Evolutionary conservation across 768 basidiomycete species (phyloP).

Genomic region (Termitomyces eurrhizus): DNA sequence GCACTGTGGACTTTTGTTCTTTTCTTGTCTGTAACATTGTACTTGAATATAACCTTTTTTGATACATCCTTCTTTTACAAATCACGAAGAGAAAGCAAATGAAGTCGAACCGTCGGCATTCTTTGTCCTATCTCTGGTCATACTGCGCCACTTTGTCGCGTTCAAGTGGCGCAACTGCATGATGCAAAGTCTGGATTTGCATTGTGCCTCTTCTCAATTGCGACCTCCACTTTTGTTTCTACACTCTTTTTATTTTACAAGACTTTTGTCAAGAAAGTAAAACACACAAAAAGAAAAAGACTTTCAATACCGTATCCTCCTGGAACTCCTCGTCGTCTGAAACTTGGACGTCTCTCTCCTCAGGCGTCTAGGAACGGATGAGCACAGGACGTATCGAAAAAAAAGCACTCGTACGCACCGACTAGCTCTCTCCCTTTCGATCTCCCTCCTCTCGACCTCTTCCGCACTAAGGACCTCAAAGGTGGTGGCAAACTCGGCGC

Average conservation of each 20-base stretch:
- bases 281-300: too few relatives aligned
- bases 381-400: not conserved
- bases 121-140: too few relatives aligned
- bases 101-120: too few relatives aligned
- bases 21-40: not conserved
- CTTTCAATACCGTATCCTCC: conserved; percentile 25
- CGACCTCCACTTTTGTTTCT: too few relatives aligned
- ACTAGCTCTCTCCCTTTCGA: conserved; percentile 82
- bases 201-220: too few relatives aligned
- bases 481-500: conserved; percentile 84
- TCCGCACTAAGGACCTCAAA: conserved; percentile 86
- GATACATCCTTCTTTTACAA: too few relatives aligned
- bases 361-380: conserved; percentile 23
- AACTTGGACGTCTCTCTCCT: conserved; percentile 40
- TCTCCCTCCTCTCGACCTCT: conserved; percentile 87
- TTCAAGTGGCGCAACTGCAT: too few relatives aligned
- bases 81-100: too few relatives aligned
- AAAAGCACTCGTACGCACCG: conserved; percentile 34
- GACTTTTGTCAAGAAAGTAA: too few relatives aligned
- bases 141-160: too few relatives aligned
- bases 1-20: not conserved
- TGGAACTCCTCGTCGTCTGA: conserved; percentile 36
- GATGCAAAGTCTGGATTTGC: too few relatives aligned
- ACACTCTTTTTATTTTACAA: too few relatives aligned
- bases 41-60: not conserved